Evolutionary conservation across 23 red algal species (phyloP), one percentile per base, ranked within the genome.

Genomic region (Gracilaria domingensis): DNA sequence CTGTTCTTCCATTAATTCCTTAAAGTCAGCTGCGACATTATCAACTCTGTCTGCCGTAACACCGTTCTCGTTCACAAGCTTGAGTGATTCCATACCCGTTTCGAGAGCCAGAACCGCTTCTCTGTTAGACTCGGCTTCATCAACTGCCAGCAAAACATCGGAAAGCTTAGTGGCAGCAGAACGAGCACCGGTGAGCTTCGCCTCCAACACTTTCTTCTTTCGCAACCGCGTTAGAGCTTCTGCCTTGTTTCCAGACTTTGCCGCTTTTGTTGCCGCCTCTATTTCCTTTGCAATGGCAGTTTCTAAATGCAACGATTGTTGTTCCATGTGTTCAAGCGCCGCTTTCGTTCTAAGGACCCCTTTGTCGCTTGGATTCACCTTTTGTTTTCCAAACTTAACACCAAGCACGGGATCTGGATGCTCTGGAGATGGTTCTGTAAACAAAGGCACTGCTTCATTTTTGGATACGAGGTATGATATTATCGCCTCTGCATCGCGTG

Each of bases 191-290:
- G 45, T 69, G 48, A 92, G 80, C 67, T 92, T 92, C 44, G 42
- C 69, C 39, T 84, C 89, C 35, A 92, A 78, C n/a, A 70, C 78
- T 59, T 92, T 92, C 77, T 83, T 92, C 67, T 84, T 92, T 39
- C 73, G 29, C 35, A 92, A 47, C 17, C 89, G 78, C 45, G 79
- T 61, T 17, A 92, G 80, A 42, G 89, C 89, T 66, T 76, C 89
- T 5, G 79, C 33, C 66, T 92, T 92, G n/a, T 92, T 61, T 29
- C 89, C 89, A 8, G 50, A 17, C 69, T 78, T 83, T 59, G 89
- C 89, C 6, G 80, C 60, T 18, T 26, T 64, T 20, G 69, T 71
- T 6, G 89, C 89, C 21, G 89, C 89, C 59, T 73, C 89, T 64
- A 83, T 83, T 71, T 92, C 89, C 21, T 59, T 66, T 4, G 25